Base-by-base conservation (phyloP, 257 asterid genomes). In the Fraxinus quadrangulata region DNA sequence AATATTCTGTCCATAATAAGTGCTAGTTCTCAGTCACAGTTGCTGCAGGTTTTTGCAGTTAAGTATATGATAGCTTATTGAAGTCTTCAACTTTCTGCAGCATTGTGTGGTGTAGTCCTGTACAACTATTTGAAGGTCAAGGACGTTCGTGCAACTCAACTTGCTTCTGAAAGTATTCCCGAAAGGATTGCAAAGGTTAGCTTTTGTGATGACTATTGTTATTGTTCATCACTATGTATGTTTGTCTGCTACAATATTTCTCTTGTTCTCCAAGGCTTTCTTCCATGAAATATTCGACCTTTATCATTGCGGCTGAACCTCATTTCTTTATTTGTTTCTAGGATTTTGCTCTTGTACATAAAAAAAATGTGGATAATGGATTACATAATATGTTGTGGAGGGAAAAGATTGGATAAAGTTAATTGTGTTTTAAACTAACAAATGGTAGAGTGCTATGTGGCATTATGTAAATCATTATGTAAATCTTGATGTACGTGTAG, bases 71-170 rank as follows among this genome's bases (percentile, higher is more conserved):
- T 30, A 16, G 11, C 59, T 67, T 49, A 40, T 33, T 26, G 5
- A 56, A 23, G 33, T 51, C n/a, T 33, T 21, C 30, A 26, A 6
- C 14, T 69, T 51, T 68, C 65, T 78, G 75, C 83, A 82, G 85
- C 85, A 31, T 77, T 82, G 8, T 78, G 85, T 71, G 85, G 85
- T 59, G 85, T 89, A 21, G 88, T 89, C 74, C 84, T 89, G 90
- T 90, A 90, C 81, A 89, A 90, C 77, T 90, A 90, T 82, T 78
- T 90, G 87, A 90, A 90, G 81, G 86, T 84, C 73, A 89, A 83
- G 78, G 96, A 90, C 66, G 91, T 82, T 39, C 85, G 91, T 26
- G 83, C 89, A 79, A 39, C 86, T 39, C 96, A 87, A 77, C 87
- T 77, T 72, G 84, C 84, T 74, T 33, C 83, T 19, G 92, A 89